Evolutionary conservation across 768 basidiomycete genomes (phyloP).

Genomic region (Trametes elegans): DNA sequence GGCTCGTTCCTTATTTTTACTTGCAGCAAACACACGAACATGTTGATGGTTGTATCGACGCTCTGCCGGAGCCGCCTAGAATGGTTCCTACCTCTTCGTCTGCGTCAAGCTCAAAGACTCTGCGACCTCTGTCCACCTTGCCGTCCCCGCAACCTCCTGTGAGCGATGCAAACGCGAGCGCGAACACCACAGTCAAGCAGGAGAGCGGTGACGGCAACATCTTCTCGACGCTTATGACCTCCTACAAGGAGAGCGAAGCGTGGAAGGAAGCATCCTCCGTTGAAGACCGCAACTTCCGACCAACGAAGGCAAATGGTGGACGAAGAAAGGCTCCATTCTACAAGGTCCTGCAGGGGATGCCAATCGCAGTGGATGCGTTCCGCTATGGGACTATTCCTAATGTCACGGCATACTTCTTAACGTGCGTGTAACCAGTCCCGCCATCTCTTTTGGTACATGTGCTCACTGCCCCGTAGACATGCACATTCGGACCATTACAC

Average conservation of each 20-base stretch:
- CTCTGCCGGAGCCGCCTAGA: constrained; percentile 10
- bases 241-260: constrained; percentile 71
- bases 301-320: constrained; percentile 45
- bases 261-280: constrained; percentile 78
- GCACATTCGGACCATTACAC: constrained; percentile 98
- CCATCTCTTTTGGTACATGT: neutral
- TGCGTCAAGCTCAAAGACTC: neutral
- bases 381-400: constrained; percentile 89
- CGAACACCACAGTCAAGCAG: constrained; percentile 5
- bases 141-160: constrained; percentile 17
- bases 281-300: constrained; percentile 47
- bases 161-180: constrained; percentile 9
- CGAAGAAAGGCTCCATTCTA: constrained; percentile 90
- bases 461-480: constrained; percentile 51
- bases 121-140: constrained; percentile 23
- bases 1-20: neutral
- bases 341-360: constrained; percentile 95
- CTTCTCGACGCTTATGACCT: constrained; percentile 90
- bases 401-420: constrained; percentile 88
- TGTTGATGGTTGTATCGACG: constrained; percentile 57
- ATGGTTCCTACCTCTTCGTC: constrained; percentile 7
- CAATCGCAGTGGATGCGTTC: constrained; percentile 97
- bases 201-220: constrained; percentile 30
- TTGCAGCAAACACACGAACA: constrained; percentile 56
- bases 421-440: constrained; percentile 46